These are phyloP conservation scores for Chaetomium strumarium DNA, from an alignment of 2,329 filamentous ascomycete genomes.

Conservation along the genomic window DNA sequence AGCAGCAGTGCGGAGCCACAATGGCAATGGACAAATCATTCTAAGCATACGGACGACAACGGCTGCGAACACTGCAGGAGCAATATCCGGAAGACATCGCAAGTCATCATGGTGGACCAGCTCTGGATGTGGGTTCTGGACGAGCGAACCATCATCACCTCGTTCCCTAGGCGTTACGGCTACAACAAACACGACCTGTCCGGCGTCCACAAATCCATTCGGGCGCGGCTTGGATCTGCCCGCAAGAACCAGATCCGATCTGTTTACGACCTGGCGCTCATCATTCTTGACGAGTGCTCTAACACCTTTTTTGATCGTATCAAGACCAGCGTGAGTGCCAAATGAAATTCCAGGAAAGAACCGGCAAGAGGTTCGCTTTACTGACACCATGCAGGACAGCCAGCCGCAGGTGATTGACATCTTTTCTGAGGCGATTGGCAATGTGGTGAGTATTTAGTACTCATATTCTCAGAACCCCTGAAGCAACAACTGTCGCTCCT, in stretches of 20 bases:
- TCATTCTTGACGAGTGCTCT: conserved; percentile 20
- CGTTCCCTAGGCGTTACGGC: conserved; percentile 35
- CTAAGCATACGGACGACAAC: conserved; percentile 4
- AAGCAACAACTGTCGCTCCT: not conserved
- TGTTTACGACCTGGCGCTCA: conserved; percentile 20
- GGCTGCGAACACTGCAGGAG: conserved; percentile 24
- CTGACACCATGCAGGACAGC: conserved; percentile 3
- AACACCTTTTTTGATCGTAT: conserved; percentile 22
- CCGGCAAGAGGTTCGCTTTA: not conserved
- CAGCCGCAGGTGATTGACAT: conserved; percentile 37
- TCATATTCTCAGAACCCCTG: not conserved
- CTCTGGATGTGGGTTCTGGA: conserved; percentile 31
- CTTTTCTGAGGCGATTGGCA: conserved; percentile 37
- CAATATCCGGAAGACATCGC: conserved; percentile 24
- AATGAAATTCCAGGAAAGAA: not conserved
- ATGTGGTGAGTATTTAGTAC: conserved; percentile 33
- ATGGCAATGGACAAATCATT: conserved; percentile 2
- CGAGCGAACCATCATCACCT: conserved; percentile 27
- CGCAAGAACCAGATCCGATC: conserved; percentile 17
- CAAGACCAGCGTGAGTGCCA: conserved; percentile 10
- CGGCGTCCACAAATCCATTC: conserved; percentile 21
- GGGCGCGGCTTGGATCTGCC: conserved; percentile 8
- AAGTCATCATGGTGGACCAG: conserved; percentile 30
- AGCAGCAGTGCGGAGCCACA: not conserved
- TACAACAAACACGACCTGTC: conserved; percentile 29